These are phyloP conservation scores for Vachellia pachyceras DNA, from an alignment of 306 rosid genomes.

Conservation along the genomic window DNA sequence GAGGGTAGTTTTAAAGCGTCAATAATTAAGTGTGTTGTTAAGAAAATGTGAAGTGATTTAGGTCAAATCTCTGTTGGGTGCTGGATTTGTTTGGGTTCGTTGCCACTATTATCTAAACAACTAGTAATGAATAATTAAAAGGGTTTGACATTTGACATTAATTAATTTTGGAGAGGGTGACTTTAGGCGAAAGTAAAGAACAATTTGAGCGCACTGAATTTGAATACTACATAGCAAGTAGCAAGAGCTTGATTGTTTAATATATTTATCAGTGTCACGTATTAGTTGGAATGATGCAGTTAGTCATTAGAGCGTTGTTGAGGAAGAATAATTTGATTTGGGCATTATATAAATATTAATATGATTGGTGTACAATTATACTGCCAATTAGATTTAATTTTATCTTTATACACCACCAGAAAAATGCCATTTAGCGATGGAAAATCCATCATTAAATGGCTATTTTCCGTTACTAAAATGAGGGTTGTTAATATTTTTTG, in stretches of 20 bases:
- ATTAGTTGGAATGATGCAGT: conserved; percentile 33
- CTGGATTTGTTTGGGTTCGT: conserved; percentile 37
- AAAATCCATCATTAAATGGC: no score
- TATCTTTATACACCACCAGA: no score
- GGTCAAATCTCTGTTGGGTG: background rate
- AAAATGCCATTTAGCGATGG: no score
- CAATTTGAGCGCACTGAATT: background rate
- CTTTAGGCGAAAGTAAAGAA: conserved; percentile 15
- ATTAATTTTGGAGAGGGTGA: conserved; percentile 10
- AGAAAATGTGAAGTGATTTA: conserved; percentile 1
- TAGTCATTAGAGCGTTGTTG: conserved; percentile 26
- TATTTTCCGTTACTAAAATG: no score
- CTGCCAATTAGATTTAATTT: background rate
- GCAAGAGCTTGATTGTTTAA: conserved; percentile 3
- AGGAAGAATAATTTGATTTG: conserved; percentile 22
- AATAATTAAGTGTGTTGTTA: background rate
- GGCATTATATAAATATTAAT: background rate
- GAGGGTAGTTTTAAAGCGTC: background rate
- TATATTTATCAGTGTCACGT: conserved; percentile 31
- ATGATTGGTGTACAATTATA: background rate
- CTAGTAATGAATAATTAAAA: background rate
- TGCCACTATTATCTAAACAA: conserved; percentile 27
- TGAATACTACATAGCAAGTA: conserved; percentile 12
- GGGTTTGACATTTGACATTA: conserved; percentile 38
- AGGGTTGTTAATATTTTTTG: no score